Evolutionary conservation across 2,329 filamentous ascomycete species (phyloP).

Genomic region (Madurella mycetomatis): DNA sequence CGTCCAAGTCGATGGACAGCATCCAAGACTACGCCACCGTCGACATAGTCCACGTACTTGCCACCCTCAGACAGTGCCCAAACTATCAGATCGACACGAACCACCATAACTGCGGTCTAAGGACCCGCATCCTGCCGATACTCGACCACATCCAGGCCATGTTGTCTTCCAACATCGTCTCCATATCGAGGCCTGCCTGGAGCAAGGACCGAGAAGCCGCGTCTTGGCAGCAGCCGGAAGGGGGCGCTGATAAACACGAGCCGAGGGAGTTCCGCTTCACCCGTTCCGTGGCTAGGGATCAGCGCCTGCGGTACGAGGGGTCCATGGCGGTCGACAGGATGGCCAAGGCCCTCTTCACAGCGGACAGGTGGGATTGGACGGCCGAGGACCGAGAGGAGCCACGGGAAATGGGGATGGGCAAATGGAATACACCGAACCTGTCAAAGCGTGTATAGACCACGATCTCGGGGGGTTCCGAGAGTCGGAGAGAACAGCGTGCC

Average conservation of each 20-base stretch:
- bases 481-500: background rate
- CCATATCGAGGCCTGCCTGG: constrained; percentile 45
- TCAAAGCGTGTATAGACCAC: background rate
- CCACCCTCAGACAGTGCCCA: constrained; percentile 60
- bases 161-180: constrained; percentile 44
- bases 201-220: constrained; percentile 36
- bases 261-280: constrained; percentile 45
- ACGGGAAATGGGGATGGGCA: background rate
- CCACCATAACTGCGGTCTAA: constrained; percentile 68
- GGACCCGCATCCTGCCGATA: constrained; percentile 60
- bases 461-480: no score
- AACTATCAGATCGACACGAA: constrained; percentile 70
- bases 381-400: constrained; percentile 36
- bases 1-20: constrained; percentile 29
- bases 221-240: constrained; percentile 36
- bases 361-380: constrained; percentile 57
- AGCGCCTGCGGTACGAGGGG: constrained; percentile 46
- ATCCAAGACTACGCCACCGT: constrained; percentile 42
- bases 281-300: constrained; percentile 45
- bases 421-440: background rate
- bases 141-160: constrained; percentile 60
- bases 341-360: constrained; percentile 52
- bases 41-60: constrained; percentile 59
- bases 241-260: constrained; percentile 19
- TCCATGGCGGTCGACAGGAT: constrained; percentile 48